Percentiles rank a stretch among this genome's conserved stretches.
These are phyloP conservation scores for Tilletiaria anomala DNA, from an alignment of 1,284 basidiomycete species.

Conservation along the genomic window DNA sequence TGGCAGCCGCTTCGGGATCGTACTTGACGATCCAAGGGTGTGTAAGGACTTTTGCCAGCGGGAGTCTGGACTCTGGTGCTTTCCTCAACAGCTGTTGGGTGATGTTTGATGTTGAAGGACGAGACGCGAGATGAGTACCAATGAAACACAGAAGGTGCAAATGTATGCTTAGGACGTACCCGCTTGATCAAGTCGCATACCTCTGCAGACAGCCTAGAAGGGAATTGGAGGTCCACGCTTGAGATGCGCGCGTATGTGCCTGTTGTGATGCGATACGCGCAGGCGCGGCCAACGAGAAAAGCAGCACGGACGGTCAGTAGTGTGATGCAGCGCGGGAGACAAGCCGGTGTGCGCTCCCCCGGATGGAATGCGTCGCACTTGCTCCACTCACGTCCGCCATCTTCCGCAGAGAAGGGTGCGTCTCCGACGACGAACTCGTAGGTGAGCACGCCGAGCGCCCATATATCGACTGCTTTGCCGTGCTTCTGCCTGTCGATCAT, in stretches of 20 bases:
- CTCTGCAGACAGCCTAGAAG: constrained; percentile 20
- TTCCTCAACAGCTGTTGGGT: constrained; percentile 81
- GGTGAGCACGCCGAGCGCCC: constrained; percentile 89
- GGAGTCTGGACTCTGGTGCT: constrained; percentile 65
- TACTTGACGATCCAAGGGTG: constrained; percentile 92
- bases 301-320: constrained; percentile 44
- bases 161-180: constrained; percentile 5
- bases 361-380: too few relatives aligned
- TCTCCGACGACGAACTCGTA: constrained; percentile 87
- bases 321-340: too few relatives aligned
- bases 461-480: constrained; percentile 78
- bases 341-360: too few relatives aligned
- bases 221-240: constrained; percentile 26
- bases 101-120: not conserved
- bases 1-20: constrained; percentile 25
- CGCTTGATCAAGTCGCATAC: constrained; percentile 20
- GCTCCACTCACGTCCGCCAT: constrained; percentile 57
- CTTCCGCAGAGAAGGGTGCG: constrained; percentile 77
- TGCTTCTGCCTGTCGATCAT: constrained; percentile 88
- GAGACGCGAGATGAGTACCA: not conserved
- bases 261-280: constrained; percentile 1
- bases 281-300: not conserved
- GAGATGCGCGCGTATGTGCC: constrained; percentile 29
- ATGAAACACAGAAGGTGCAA: not conserved
- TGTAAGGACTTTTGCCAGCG: constrained; percentile 61